phyloP scores from a whole-genome alignment of 805 yeast species.

The Saturnispora quitensis region DNA sequence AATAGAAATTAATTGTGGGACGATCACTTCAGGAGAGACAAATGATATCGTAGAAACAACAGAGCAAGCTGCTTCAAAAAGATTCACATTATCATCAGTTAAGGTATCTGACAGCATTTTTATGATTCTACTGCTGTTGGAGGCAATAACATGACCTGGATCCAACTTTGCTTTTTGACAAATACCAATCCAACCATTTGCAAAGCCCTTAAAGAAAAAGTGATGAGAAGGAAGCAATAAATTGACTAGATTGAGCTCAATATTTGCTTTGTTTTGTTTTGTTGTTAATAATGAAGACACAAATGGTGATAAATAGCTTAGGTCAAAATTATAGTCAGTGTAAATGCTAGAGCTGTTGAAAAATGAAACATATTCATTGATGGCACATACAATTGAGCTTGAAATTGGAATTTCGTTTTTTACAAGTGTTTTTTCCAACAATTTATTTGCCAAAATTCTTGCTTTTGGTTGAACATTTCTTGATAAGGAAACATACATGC shows the following conservation, averaged over 20 bases:
- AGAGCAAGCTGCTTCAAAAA: constrained; percentile 42
- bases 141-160: constrained; percentile 47
- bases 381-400: constrained; percentile 34
- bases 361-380: constrained; percentile 23
- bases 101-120: constrained; percentile 15
- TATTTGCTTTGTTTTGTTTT: constrained; percentile 11
- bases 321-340: constrained; percentile 19
- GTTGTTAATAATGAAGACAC: constrained; percentile 29
- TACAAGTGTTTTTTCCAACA: constrained; percentile 27
- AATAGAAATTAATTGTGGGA: constrained; percentile 40
- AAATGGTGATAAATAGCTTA: constrained; percentile 26
- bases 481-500: constrained; percentile 41
- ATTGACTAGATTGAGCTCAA: constrained; percentile 29
- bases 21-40: constrained; percentile 46
- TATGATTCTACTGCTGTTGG: constrained; percentile 21
- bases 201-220: constrained; percentile 26
- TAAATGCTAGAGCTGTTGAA: constrained; percentile 4
- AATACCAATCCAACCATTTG: constrained; percentile 69
- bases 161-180: constrained; percentile 52
- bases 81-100: constrained; percentile 13
- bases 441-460: constrained; percentile 28
- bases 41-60: constrained; percentile 45
- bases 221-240: constrained; percentile 39
- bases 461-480: constrained; percentile 27
- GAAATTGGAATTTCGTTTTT: constrained; percentile 34